Conservation (phyloP, 2,329 filamentous ascomycete species). For the Aspergillus ochraceoroseus region DNA sequence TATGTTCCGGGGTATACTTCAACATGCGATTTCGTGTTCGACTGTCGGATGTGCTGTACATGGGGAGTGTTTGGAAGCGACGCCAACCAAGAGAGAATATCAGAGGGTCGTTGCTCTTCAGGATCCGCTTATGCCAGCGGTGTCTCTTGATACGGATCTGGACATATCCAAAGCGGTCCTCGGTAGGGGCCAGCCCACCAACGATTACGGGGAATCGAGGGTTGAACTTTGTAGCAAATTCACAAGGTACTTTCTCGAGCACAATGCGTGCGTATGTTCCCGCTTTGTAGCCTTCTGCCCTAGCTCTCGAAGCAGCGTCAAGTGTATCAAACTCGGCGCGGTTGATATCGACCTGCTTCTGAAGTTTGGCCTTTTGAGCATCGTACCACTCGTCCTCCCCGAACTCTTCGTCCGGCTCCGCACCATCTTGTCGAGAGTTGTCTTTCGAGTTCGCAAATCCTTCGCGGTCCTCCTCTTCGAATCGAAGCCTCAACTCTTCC, state of each 20-base stretch:
- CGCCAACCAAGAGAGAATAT: slow-evolving; percentile 97
- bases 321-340: slow-evolving; percentile 84
- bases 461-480: slow-evolving; percentile 97
- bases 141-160: slow-evolving; percentile 96
- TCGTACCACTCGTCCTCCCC: slow-evolving; percentile 99
- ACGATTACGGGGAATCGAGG: slow-evolving; percentile 78
- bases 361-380: slow-evolving; percentile 85
- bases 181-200: slow-evolving; percentile 85
- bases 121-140: slow-evolving; percentile 97
- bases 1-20: slow-evolving; percentile 98
- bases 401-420: slow-evolving; percentile 65
- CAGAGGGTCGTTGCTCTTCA: slow-evolving; percentile 95
- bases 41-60: slow-evolving; percentile 93
- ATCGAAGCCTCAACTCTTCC: slow-evolving; percentile 87
- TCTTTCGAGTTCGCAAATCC: slow-evolving; percentile 84
- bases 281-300: slow-evolving; percentile 84
- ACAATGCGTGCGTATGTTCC: slow-evolving; percentile 92
- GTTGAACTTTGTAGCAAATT: slow-evolving; percentile 81
- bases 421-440: slow-evolving; percentile 66
- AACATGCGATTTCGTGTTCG: slow-evolving; percentile 94
- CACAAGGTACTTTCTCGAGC: slow-evolving; percentile 80
- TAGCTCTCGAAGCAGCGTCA: slow-evolving; percentile 74
- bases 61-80: slow-evolving; percentile 83
- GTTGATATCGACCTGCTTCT: slow-evolving; percentile 97
- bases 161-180: slow-evolving; percentile 92